phyloP scores from a whole-genome alignment of 164 flowering plant species.

The Stephania yunnanensis region DNA sequence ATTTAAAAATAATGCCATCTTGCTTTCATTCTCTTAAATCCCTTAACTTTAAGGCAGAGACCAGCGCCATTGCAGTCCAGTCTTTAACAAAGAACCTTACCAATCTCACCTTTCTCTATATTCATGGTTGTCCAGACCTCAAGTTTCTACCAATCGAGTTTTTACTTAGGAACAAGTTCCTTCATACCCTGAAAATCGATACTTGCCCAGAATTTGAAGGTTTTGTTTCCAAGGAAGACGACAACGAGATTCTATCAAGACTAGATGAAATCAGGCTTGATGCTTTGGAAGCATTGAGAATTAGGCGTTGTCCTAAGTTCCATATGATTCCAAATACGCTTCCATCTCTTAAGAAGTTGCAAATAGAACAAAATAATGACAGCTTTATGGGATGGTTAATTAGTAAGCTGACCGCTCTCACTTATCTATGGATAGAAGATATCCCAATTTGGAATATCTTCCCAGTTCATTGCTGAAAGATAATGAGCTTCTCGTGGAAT shows the following conservation, averaged over 20 bases:
- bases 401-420: not conserved
- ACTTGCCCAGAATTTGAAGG: conserved; percentile 1
- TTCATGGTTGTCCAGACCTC: not conserved
- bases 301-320: conserved; percentile 4
- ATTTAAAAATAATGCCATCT: not conserved
- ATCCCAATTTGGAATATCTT: not conserved
- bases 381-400: not conserved
- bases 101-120: not conserved
- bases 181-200: not conserved
- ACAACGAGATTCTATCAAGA: not conserved
- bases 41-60: not conserved
- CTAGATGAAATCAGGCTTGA: not conserved
- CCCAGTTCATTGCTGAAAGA: not conserved
- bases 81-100: not conserved
- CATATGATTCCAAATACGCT: not conserved
- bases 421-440: not conserved
- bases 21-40: not conserved
- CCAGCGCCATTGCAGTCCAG: not conserved
- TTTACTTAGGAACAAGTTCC: not conserved
- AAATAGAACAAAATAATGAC: not conserved
- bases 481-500: not conserved
- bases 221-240: not conserved
- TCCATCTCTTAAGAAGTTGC: not conserved
- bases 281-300: not conserved
- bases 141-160: not conserved